Conservation (phyloP, 2,329 filamentous ascomycete genomes). For the Aurifilum marmelostoma region DNA sequence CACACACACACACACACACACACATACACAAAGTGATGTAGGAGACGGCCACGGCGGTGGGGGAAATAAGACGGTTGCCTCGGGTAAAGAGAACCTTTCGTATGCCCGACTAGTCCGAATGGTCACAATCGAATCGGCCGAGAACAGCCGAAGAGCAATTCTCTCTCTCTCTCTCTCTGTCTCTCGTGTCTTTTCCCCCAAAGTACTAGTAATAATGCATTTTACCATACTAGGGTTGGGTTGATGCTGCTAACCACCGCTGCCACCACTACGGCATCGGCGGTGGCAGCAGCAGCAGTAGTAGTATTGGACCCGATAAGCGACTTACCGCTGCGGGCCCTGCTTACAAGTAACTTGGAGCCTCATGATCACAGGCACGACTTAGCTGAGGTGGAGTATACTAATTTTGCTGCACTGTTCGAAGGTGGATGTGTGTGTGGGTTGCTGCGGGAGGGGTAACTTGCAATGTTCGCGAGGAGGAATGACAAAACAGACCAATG, state of each 20-base stretch:
- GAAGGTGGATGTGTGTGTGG: constrained; percentile 1
- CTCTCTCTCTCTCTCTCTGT: background rate
- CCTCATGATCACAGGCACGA: constrained; percentile 14
- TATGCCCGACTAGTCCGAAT: background rate
- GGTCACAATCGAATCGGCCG: background rate
- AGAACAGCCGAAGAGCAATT: background rate
- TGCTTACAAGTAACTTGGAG: background rate
- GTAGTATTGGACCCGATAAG: background rate
- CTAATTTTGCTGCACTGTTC: background rate
- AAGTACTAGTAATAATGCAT: background rate
- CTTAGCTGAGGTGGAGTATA: background rate
- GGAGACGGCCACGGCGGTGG: background rate
- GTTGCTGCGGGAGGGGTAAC: background rate
- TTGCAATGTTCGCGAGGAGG: background rate
- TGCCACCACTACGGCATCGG: too few relatives aligned
- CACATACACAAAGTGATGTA: background rate
- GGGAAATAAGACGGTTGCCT: background rate
- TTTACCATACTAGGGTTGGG: background rate
- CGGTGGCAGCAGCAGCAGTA: too few relatives aligned
- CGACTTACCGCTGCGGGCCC: background rate
- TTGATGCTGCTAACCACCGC: background rate
- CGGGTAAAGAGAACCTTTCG: background rate
- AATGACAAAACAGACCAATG: background rate
- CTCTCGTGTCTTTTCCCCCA: too few relatives aligned
- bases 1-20: too few relatives aligned